Percentiles rank a stretch among this genome's conserved stretches.
Evolutionary conservation across 2,329 filamentous ascomycete species (phyloP).

Genomic region (Hymenoscyphus repandus): DNA sequence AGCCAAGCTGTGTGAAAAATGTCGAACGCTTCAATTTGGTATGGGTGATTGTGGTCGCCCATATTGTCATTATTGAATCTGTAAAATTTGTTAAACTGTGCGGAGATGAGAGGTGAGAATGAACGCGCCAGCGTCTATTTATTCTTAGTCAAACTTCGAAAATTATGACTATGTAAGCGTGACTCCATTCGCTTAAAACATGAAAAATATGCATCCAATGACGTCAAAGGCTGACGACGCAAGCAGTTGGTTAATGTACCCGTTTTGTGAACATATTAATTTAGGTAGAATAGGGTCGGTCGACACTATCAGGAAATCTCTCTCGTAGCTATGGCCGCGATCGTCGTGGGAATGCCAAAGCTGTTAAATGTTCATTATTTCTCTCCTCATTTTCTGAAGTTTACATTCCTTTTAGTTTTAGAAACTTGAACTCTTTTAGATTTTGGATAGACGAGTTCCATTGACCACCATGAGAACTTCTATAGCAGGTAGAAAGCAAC

Average conservation of each 20-base stretch:
- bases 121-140: too few relatives aligned
- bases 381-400: too few relatives aligned
- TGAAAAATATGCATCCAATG: background rate
- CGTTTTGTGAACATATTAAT: too few relatives aligned
- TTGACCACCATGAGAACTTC: background rate
- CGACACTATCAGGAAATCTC: background rate
- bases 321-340: background rate
- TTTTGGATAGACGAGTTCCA: background rate
- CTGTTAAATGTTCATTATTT: background rate
- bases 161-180: background rate
- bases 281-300: background rate
- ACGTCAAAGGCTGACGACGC: background rate
- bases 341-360: background rate
- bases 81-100: too few relatives aligned
- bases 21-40: background rate
- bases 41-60: background rate
- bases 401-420: too few relatives aligned
- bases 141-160: background rate
- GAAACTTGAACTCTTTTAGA: too few relatives aligned
- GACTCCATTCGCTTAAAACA: background rate
- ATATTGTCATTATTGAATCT: background rate
- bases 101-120: too few relatives aligned
- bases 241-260: background rate
- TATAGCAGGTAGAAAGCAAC: background rate
- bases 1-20: background rate